These are phyloP conservation scores for Exophiala mesophila DNA, from an alignment of 2,329 filamentous ascomycete genomes.

Conservation along the genomic window DNA sequence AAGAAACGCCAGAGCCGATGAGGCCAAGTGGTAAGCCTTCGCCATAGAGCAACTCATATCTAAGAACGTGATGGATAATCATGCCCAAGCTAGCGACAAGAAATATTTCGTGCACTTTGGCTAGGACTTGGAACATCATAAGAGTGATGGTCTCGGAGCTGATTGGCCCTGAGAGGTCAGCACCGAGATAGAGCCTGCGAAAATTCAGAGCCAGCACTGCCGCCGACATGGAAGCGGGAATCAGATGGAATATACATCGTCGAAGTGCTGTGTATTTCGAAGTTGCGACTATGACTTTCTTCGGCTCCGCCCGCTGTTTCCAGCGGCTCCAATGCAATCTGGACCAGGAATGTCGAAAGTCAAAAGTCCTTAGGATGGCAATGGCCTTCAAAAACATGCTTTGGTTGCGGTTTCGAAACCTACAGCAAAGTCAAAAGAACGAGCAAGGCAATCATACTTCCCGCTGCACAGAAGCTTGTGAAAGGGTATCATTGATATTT, in stretches of 20 bases:
- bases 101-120: slow-evolving; percentile 10
- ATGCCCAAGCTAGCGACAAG: slow-evolving; percentile 11
- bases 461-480: too few species aligned
- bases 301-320: not conserved
- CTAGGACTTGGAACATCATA: slow-evolving; percentile 8
- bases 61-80: slow-evolving; percentile 8
- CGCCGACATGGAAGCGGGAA: slow-evolving; percentile 1
- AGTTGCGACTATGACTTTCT: too few species aligned
- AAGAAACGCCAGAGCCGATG: slow-evolving; percentile 6
- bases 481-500: too few species aligned
- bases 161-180: slow-evolving; percentile 3
- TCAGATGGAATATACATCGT: slow-evolving; percentile 6
- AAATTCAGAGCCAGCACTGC: slow-evolving; percentile 4
- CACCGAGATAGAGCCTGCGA: slow-evolving; percentile 1
- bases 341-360: too few species aligned
- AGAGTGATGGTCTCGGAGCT: slow-evolving; percentile 7
- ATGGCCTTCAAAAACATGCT: too few species aligned
- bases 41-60: slow-evolving; percentile 6
- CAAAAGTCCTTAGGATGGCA: too few species aligned
- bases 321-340: too few species aligned
- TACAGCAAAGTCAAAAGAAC: too few species aligned
- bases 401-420: too few species aligned
- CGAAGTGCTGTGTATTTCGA: not conserved
- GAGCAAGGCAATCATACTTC: too few species aligned
- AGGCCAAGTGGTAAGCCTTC: slow-evolving; percentile 12